Evolutionary conservation across 805 yeast genomes (phyloP).

Genomic region (Metschnikowia orientalis): DNA sequence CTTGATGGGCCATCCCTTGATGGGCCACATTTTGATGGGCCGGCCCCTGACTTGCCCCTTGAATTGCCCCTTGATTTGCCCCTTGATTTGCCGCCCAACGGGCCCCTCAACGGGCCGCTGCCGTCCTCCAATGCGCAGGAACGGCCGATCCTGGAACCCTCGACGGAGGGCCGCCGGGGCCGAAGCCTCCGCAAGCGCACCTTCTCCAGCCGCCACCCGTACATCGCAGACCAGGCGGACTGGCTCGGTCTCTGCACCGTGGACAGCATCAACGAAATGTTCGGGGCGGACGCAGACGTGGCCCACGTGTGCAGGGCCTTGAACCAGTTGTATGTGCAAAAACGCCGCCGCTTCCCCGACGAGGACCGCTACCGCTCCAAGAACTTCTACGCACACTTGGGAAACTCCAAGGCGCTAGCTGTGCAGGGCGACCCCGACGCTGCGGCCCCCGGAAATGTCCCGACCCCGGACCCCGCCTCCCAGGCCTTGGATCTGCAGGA

Average conservation of each 20-base stretch:
- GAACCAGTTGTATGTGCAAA: constrained; percentile 30
- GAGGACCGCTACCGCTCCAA: constrained; percentile 38
- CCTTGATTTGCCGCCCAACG: neutral
- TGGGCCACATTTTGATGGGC: too few relatives aligned
- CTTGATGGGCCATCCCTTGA: too few relatives aligned
- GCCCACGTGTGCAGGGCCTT: constrained; percentile 31
- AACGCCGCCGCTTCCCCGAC: constrained; percentile 30
- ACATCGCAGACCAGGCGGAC: constrained; percentile 42
- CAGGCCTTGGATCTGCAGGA: constrained; percentile 6
- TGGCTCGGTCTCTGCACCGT: constrained; percentile 37
- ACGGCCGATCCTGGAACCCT: neutral
- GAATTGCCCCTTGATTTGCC: neutral
- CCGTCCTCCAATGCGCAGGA: neutral
- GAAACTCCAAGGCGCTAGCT: constrained; percentile 19
- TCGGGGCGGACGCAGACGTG: constrained; percentile 29
- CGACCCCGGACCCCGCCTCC: neutral
- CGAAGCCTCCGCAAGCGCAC: constrained; percentile 38
- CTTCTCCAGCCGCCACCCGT: constrained; percentile 43
- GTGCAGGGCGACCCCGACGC: constrained; percentile 13
- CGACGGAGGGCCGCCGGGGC: constrained; percentile 2
- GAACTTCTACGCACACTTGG: constrained; percentile 36
- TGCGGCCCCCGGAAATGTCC: neutral
- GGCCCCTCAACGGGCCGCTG: neutral
- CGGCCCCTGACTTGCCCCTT: neutral
- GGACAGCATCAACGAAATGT: constrained; percentile 36